phyloP scores from a whole-genome alignment of 768 basidiomycete species.

The Amanita thiersii region DNA sequence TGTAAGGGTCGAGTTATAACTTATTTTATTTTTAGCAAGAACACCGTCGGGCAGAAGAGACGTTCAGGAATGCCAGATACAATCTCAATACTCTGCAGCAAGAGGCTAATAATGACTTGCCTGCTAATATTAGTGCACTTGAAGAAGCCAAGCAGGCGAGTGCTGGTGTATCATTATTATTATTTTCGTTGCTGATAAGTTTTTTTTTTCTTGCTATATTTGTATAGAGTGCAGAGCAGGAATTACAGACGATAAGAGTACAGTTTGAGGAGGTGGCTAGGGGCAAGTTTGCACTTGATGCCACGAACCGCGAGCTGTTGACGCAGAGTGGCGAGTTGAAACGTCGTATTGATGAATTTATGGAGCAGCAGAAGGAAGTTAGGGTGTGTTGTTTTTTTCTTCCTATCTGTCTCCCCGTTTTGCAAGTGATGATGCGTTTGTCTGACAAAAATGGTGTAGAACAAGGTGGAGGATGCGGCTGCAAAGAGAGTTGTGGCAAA shows the following conservation, averaged over 20 bases:
- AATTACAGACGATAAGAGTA: constrained; percentile 35
- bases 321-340: constrained; percentile 38
- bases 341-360: constrained; percentile 41
- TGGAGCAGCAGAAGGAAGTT: constrained; percentile 30
- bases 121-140: constrained; percentile 51
- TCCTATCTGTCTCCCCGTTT: too few relatives aligned
- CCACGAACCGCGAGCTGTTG: constrained; percentile 33
- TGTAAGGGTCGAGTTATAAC: neutral
- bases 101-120: constrained; percentile 64
- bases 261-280: constrained; percentile 42
- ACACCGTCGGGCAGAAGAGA: constrained; percentile 18
- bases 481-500: constrained; percentile 43
- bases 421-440: neutral
- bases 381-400: constrained; percentile 29
- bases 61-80: constrained; percentile 23
- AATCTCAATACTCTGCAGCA: constrained; percentile 36
- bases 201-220: neutral
- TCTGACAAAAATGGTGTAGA: constrained; percentile 24
- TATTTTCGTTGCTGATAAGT: neutral
- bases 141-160: constrained; percentile 47
- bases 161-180: too few relatives aligned
- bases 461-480: constrained; percentile 40
- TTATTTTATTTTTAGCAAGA: constrained; percentile 5
- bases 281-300: constrained; percentile 41
- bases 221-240: constrained; percentile 45